Evolutionary conservation across 2,329 filamentous ascomycete species (phyloP).

Genomic region (Cytospora schulzeri): DNA sequence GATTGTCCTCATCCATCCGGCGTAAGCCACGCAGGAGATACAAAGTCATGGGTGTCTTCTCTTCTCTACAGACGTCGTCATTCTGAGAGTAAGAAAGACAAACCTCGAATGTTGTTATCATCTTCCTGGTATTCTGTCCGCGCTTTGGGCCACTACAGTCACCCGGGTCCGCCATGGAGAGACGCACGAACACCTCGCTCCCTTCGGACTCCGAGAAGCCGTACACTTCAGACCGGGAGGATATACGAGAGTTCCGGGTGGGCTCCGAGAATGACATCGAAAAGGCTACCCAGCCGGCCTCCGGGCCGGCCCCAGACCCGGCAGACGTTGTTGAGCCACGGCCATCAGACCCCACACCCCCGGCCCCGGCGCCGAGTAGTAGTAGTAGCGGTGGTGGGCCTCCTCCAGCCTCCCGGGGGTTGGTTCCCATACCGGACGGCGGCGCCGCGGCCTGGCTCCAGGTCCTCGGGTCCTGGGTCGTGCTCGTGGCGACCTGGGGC

Average conservation of each 20-base stretch:
- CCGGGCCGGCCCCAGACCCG: background rate
- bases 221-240: conserved; percentile 12
- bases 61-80: no score
- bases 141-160: background rate
- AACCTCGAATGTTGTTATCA: background rate
- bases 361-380: conserved; percentile 4
- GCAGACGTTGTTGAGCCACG: background rate
- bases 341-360: background rate
- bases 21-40: background rate
- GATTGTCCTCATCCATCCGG: no score
- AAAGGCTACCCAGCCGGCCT: background rate
- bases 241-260: background rate
- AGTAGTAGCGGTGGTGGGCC: no score
- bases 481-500: conserved; percentile 43
- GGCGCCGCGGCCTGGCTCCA: conserved; percentile 42
- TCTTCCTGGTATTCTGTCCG: background rate
- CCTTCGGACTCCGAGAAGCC: conserved; percentile 24
- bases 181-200: background rate
- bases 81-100: no score
- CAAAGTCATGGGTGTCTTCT: background rate
- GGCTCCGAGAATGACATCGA: background rate
- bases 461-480: conserved; percentile 41
- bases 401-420: background rate
- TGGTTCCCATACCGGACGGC: conserved; percentile 32
- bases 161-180: conserved; percentile 1